Percentiles rank a stretch among this genome's conserved stretches.
These are phyloP conservation scores for Lentithecium fluviatile DNA, from an alignment of 495 filamentous ascomycete genomes.

Conservation along the genomic window DNA sequence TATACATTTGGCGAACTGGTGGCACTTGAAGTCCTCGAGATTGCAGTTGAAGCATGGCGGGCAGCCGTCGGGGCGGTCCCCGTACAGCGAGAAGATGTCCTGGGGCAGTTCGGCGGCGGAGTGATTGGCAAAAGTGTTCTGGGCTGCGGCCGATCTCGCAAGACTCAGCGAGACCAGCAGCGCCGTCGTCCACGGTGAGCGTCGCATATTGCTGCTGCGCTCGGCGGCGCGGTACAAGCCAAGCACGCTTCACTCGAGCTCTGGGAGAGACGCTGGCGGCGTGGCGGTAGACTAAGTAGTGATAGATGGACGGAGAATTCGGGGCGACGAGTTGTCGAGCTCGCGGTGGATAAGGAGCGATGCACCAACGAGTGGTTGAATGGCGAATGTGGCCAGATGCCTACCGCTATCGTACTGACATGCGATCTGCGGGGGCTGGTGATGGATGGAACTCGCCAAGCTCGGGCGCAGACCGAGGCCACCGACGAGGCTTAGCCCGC, in stretches of 20 bases:
- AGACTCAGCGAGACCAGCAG: conserved; percentile 20
- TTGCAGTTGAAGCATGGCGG: conserved; percentile 94
- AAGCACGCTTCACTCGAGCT: conserved; percentile 11
- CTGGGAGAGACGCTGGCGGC: conserved; percentile 1
- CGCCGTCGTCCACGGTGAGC: conserved; percentile 23
- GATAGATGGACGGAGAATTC: background rate
- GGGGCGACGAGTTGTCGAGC: background rate
- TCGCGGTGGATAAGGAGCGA: background rate
- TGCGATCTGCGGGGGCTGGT: conserved; percentile 18
- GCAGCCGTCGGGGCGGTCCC: conserved; percentile 59
- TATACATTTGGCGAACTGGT: conserved; percentile 83
- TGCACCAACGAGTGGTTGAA: background rate
- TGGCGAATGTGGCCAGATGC: conserved; percentile 8
- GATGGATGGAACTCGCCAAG: conserved; percentile 11
- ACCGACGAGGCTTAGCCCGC: conserved; percentile 5
- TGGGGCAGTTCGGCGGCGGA: conserved; percentile 34
- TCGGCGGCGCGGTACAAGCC: conserved; percentile 1
- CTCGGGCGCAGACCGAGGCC: conserved; percentile 2
- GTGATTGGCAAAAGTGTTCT: conserved; percentile 30
- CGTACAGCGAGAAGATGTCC: conserved; percentile 51
- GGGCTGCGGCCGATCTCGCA: conserved; percentile 14
- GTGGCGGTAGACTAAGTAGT: background rate
- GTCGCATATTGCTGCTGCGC: conserved; percentile 27
- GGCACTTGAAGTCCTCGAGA: conserved; percentile 83
- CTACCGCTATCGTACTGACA: conserved; percentile 11